phyloP scores from a whole-genome alignment of 495 filamentous ascomycete genomes.

The Chaetomium fimeti region DNA sequence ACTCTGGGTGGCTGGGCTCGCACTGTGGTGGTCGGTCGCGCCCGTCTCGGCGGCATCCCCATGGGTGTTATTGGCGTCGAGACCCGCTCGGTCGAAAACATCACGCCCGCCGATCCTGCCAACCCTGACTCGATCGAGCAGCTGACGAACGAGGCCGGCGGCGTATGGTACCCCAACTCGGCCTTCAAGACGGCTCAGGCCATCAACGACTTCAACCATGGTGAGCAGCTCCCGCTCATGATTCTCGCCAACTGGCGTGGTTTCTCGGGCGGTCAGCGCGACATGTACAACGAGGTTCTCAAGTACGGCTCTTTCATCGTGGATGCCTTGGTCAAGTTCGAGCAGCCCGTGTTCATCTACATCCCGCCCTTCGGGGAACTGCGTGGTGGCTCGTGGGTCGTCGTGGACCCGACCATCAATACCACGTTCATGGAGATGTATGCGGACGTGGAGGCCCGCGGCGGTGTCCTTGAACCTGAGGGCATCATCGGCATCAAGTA shows the following conservation, averaged over 20 bases:
- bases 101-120: conserved; percentile 95
- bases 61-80: conserved; percentile 98
- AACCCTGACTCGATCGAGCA: conserved; percentile 98
- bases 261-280: conserved; percentile 98
- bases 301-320: conserved; percentile 99
- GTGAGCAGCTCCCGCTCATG: conserved; percentile 97
- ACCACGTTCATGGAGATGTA: conserved; percentile 98
- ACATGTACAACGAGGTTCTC: conserved; percentile 99
- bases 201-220: conserved; percentile 97
- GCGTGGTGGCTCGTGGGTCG: conserved; percentile 98
- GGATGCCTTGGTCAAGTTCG: conserved; percentile 94
- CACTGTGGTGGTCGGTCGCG: conserved; percentile 94
- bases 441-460: conserved; percentile 91
- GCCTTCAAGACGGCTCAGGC: conserved; percentile 99
- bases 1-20: conserved; percentile 94
- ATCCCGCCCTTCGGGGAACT: conserved; percentile 96
- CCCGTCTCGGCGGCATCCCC: conserved; percentile 94
- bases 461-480: conserved; percentile 96
- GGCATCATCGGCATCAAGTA: conserved; percentile 99
- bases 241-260: conserved; percentile 99
- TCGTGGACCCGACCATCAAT: conserved; percentile 98
- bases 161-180: conserved; percentile 99
- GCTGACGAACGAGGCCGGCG: conserved; percentile 88
- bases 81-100: conserved; percentile 91
- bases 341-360: conserved; percentile 98